Base-by-base conservation (phyloP, 495 filamentous ascomycete genomes). In the Elasticomyces elasticus region DNA sequence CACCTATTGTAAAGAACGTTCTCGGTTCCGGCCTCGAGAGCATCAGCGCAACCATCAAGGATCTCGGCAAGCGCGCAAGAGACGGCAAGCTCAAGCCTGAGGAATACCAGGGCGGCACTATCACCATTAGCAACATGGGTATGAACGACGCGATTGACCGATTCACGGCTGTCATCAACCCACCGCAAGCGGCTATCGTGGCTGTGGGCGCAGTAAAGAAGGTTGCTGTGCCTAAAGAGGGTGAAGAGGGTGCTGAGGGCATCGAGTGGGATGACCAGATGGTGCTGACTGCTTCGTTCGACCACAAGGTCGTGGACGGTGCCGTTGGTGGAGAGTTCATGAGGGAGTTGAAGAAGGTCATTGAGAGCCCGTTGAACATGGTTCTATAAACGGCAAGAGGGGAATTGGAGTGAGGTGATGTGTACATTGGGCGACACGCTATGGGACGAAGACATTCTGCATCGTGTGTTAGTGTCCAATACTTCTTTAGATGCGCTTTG, bases 71-170 rank as follows among this genome's bases (percentile, higher is more conserved):
- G 79, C 89, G 89, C 69, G 94, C 92, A 38, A 78, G 85, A 46
- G 94, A 97, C 55, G 88, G 89, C 73, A 99, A 97, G 82, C 86
- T 99, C 60, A 96, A 96, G 82, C 94, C 94, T 27, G 89, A 99
- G 69, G 89, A 99, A 72, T 99, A 91, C 82, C 91, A 96, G 74
- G 94, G 94, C 41, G 94, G 94, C 68, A 95, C 89, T 62, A 94
- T 99, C 74, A 95, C 91, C 67, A 99, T 99, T 74, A 91, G 85
- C 74, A 99, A 99, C 81, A 95, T 99, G 94, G 94, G 94, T 68
- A 97, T 97, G 92, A 99, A 99, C 78, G 63, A 82, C 10, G 94
- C 94, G 33, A 82, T 99, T 58, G 89, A 96, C 67, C 82, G 88
- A 61, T 99, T 99, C 77, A 96, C 94, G n/a, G 94, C 94, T 59